Conservation (phyloP, 2,329 filamentous ascomycete species). For the Fusarium temperatum region DNA sequence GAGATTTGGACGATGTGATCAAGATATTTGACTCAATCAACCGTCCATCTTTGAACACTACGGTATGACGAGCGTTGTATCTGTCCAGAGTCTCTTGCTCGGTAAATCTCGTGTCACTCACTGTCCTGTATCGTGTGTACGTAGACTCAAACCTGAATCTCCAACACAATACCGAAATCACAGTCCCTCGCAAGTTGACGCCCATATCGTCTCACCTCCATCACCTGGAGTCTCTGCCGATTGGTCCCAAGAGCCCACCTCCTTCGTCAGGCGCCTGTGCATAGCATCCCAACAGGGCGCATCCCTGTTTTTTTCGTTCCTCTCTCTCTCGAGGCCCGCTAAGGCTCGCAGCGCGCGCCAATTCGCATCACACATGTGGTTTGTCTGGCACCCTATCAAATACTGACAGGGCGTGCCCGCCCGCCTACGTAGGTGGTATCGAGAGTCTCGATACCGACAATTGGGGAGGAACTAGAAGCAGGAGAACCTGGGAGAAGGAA, state of each 20-base stretch:
- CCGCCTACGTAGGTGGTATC: background rate
- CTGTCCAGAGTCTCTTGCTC: background rate
- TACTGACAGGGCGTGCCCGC: conserved; percentile 24
- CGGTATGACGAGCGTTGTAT: background rate
- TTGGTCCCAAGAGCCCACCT: conserved; percentile 16
- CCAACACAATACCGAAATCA: conserved; percentile 2
- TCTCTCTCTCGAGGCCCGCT: conserved; percentile 8
- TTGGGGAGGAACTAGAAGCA: background rate
- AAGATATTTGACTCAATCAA: conserved; percentile 1
- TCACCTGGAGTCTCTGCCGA: conserved; percentile 33
- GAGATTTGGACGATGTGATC: conserved; percentile 9
- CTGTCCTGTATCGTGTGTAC: too few relatives aligned
- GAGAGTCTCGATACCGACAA: background rate
- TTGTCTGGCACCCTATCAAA: conserved; percentile 39
- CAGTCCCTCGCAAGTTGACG: conserved; percentile 6
- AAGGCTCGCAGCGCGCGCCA: conserved; percentile 17
- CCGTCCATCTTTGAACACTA: background rate
- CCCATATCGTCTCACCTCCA: conserved; percentile 38
- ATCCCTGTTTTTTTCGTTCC: conserved; percentile 23
- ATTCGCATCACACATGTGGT: conserved; percentile 42
- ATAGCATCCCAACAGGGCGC: conserved; percentile 21
- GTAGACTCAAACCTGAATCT: conserved; percentile 14
- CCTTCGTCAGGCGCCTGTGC: conserved; percentile 41
- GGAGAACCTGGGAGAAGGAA: conserved; percentile 13
- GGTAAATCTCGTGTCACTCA: background rate